These are phyloP conservation scores for Dendrobium officinale DNA, from an alignment of 106 monocot species.

Conservation along the genomic window DNA sequence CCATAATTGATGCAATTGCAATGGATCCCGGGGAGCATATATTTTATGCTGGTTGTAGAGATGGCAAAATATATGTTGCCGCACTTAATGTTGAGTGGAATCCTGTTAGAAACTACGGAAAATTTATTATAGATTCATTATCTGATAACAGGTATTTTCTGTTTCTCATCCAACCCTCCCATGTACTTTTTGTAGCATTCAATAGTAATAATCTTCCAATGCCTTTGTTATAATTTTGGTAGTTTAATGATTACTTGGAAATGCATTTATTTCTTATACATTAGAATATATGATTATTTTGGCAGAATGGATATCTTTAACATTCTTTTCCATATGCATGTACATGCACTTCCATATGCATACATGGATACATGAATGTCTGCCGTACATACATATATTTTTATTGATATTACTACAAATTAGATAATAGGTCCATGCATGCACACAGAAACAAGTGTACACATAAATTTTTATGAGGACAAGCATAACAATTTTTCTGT, in stretches of 20 bases:
- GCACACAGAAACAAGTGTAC: too few relatives aligned
- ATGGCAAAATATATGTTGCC: conserved; percentile 86
- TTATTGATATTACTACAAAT: too few relatives aligned
- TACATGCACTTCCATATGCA: too few relatives aligned
- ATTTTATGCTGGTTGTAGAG: conserved; percentile 84
- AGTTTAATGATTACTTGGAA: background rate
- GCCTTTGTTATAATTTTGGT: background rate
- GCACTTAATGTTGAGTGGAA: conserved; percentile 56
- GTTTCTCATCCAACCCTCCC: background rate
- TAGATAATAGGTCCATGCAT: too few relatives aligned
- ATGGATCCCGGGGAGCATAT: conserved; percentile 66
- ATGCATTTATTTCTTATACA: too few relatives aligned
- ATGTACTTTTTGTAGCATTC: background rate
- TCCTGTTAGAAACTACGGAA: conserved; percentile 32
- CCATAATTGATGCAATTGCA: conserved; percentile 52
- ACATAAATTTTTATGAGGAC: too few relatives aligned
- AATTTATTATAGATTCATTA: conserved; percentile 46
- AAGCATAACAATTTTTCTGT: too few relatives aligned
- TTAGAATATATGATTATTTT: too few relatives aligned
- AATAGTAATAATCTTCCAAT: background rate
- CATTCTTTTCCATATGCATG: too few relatives aligned
- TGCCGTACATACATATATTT: too few relatives aligned
- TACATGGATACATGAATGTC: too few relatives aligned
- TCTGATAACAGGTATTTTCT: conserved; percentile 56
- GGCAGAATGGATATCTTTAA: too few relatives aligned